A percentile compares a stretch with the other conserved stretches of the same genome.
phyloP scores from a whole-genome alignment of 2,329 filamentous ascomycete species.

The Calonectria pauciramosa region DNA sequence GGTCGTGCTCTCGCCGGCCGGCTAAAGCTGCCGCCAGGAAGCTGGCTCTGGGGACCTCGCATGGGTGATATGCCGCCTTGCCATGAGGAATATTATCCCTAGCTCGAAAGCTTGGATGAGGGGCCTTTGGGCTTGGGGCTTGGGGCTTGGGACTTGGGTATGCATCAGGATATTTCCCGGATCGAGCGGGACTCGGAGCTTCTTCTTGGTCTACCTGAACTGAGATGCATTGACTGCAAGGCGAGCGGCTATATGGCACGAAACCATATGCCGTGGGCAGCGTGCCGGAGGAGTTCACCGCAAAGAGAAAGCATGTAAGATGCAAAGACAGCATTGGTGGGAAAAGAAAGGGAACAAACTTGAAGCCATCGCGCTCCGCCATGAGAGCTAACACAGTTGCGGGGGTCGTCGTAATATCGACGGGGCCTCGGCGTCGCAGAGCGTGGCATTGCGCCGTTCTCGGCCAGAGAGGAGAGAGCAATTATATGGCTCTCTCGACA shows the following conservation, averaged over 20 bases:
- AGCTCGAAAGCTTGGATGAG: not conserved
- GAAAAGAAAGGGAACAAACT: not conserved
- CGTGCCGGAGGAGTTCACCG: conserved; percentile 12
- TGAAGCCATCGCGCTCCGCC: not conserved
- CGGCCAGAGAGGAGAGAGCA: not conserved
- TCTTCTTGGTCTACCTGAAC: not conserved
- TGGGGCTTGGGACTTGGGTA: not conserved
- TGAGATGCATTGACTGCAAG: not conserved
- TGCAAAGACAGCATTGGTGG: not conserved
- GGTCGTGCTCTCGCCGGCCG: not conserved
- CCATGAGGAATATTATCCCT: not conserved
- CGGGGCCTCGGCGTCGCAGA: not conserved
- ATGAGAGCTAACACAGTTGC: not conserved
- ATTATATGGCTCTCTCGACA: not conserved
- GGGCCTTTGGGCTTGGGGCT: not conserved
- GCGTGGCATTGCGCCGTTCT: not conserved
- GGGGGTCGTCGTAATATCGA: not conserved
- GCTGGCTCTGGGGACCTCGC: not conserved
- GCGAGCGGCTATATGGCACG: not conserved
- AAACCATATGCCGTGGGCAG: not conserved
- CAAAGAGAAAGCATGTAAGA: conserved; percentile 8
- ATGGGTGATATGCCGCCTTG: not conserved
- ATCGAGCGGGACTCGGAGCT: not conserved
- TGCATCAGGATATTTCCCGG: conserved; percentile 4
- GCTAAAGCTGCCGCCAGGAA: not conserved